Evolutionary conservation across 148 eudicot genomes (phyloP).

Genomic region (Arctostaphylos glauca): DNA sequence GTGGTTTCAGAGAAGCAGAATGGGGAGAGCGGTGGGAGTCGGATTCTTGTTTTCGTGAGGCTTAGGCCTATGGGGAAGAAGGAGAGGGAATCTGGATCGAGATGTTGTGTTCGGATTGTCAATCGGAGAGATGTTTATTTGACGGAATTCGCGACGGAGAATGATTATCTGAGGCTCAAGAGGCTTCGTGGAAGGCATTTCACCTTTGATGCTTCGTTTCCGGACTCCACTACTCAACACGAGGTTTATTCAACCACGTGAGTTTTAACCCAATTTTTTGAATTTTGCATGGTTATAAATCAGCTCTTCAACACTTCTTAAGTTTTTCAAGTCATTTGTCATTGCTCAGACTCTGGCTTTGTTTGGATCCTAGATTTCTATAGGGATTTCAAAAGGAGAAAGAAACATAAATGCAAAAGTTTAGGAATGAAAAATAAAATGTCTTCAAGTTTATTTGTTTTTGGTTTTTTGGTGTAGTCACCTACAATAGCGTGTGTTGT

Average conservation of each 20-base stretch:
- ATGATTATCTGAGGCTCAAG: constrained; percentile 80
- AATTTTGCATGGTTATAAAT: too few species aligned
- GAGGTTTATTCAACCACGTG: constrained; percentile 87
- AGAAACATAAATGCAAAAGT: neutral
- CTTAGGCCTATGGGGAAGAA: constrained; percentile 79
- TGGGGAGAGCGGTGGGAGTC: constrained; percentile 30
- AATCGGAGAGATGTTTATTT: constrained; percentile 70
- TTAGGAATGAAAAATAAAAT: neutral
- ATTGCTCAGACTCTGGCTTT: neutral
- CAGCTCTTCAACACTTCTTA: too few species aligned
- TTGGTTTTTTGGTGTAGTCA: neutral
- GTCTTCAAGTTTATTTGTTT: too few species aligned
- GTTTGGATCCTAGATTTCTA: neutral
- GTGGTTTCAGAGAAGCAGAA: constrained; percentile 31
- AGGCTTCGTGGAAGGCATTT: constrained; percentile 87
- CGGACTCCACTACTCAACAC: constrained; percentile 62
- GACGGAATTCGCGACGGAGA: constrained; percentile 67
- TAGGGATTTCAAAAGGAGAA: neutral
- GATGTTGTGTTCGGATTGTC: constrained; percentile 63
- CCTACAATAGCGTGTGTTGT: neutral
- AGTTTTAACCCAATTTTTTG: constrained; percentile 26
- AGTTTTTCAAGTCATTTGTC: neutral
- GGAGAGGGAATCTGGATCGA: constrained; percentile 64
- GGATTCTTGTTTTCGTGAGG: constrained; percentile 84
- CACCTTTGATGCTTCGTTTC: constrained; percentile 76